Evolutionary conservation across 2,329 filamentous ascomycete species (phyloP), one percentile per base, ranked within the genome.

Genomic region (Epicoccum nigrum): DNA sequence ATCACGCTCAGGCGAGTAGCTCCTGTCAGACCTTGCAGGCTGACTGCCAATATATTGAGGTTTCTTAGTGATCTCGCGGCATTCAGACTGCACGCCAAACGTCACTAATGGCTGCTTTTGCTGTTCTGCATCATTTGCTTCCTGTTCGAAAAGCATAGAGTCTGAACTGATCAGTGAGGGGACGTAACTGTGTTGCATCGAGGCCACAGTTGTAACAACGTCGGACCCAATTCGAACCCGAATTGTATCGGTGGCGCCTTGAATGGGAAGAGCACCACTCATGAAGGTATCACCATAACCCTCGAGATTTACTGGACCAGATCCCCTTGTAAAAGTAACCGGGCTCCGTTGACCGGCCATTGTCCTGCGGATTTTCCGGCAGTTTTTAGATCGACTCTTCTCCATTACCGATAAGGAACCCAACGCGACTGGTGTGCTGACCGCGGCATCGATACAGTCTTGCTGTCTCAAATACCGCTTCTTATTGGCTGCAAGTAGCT

Each of bases 201-300:
- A 59, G n/a, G 51, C 56, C 31, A 55, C 56, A 42, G 56, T 67
- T 40, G 60, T 62, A 56, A 70, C 60, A 49, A 69, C 72, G 55
- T 71, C 65, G 44, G 65, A 66, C 13, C 73, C 72, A 47, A 75
- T 71, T 19, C 64, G 68, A 47, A 75, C 63, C 38, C 56, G 63
- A 43, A 75, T 66, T 46, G 67, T 46, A 8, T 38, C 43, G 47
- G 43, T 32, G 33, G 71, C 56, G 21, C 42, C 23, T 27, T 50
- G 37, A 35, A 54, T 47, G 20, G 40, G 45, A 16, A 55, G 30
- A 19, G 56, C 59, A 43, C 57, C 49, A 32, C 54, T 55, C 53
- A 57, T 50, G 43, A 54, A 54, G 6, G 50, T 30, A 45, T 50
- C 32, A 4, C 25, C 13, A 20, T 39, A 45, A 34, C 33, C 40